These are phyloP conservation scores for Yarrowia sp. DNA, from an alignment of 805 yeast species.

Conservation along the genomic window DNA sequence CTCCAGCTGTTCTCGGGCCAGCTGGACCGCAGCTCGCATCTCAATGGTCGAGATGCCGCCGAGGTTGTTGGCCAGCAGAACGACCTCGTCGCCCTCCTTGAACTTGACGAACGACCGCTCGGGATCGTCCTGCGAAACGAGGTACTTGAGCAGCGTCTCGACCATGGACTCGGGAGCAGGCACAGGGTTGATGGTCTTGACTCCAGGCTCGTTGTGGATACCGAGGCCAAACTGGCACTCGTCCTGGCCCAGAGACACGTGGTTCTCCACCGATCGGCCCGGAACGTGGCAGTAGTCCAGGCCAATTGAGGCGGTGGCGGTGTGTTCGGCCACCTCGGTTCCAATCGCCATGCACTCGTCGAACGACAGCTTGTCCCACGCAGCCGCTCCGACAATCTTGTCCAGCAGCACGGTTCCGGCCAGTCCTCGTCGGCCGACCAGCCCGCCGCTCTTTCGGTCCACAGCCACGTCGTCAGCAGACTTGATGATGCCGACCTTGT, in stretches of 20 bases:
- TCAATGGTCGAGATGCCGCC: conserved; percentile 93
- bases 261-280: conserved; percentile 66
- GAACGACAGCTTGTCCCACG: conserved; percentile 56
- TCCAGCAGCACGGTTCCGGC: conserved; percentile 92
- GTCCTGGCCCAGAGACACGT: conserved; percentile 55
- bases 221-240: conserved; percentile 95
- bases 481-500: conserved; percentile 71
- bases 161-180: conserved; percentile 72
- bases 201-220: conserved; percentile 94
- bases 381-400: conserved; percentile 80
- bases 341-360: conserved; percentile 66
- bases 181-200: conserved; percentile 60
- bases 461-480: conserved; percentile 95
- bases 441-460: conserved; percentile 77
- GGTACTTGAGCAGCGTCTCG: conserved; percentile 60
- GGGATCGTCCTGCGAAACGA: conserved; percentile 79
- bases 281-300: conserved; percentile 91
- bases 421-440: conserved; percentile 71
- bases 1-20: conserved; percentile 61
- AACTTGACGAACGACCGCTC: conserved; percentile 66
- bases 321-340: conserved; percentile 61
- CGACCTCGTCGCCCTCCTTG: conserved; percentile 64
- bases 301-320: conserved; percentile 89
- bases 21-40: conserved; percentile 71
- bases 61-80: conserved; percentile 78